Conservation (phyloP, 1,139 yeast species). For the Magnusiomyces magnusii region DNA sequence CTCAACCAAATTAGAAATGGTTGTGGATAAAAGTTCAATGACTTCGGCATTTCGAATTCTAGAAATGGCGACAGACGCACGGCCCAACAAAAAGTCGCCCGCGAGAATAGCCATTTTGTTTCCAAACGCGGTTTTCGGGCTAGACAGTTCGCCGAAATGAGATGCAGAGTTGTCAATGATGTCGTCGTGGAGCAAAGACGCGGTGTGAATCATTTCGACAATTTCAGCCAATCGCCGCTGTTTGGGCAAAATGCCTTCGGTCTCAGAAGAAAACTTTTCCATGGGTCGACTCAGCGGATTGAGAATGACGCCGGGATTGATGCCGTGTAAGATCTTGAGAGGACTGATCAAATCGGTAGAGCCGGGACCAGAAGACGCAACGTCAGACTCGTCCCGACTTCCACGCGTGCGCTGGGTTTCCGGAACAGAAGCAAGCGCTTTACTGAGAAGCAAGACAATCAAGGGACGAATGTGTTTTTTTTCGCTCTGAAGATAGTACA, state of each 20-base stretch:
- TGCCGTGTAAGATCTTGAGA: slow-evolving; percentile 74
- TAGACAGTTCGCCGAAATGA: slow-evolving; percentile 84
- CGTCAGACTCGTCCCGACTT: slow-evolving; percentile 30
- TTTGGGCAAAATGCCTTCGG: slow-evolving; percentile 69
- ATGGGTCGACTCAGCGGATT: slow-evolving; percentile 82
- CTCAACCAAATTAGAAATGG: slow-evolving; percentile 94
- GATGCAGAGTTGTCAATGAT: slow-evolving; percentile 91
- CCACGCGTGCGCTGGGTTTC: slow-evolving; percentile 54
- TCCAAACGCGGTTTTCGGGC: slow-evolving; percentile 84
- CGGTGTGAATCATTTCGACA: slow-evolving; percentile 98
- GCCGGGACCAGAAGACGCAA: slow-evolving; percentile 25
- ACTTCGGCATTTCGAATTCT: slow-evolving; percentile 94
- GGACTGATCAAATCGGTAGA: slow-evolving; percentile 55
- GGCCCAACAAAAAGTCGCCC: slow-evolving; percentile 88
- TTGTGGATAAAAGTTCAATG: slow-evolving; percentile 86
- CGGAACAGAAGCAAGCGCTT: slow-evolving; percentile 76
- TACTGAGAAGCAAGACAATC: slow-evolving; percentile 72
- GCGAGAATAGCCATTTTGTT: slow-evolving; percentile 97
- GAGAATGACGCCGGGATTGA: slow-evolving; percentile 68
- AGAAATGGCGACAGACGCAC: slow-evolving; percentile 95
- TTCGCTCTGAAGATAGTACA: slow-evolving; percentile 91
- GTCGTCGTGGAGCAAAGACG: slow-evolving; percentile 93
- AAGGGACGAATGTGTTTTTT: slow-evolving; percentile 95
- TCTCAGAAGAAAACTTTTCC: slow-evolving; percentile 50
- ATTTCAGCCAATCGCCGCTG: slow-evolving; percentile 94